Evolutionary conservation across 2,329 filamentous ascomycete genomes (phyloP), one percentile per base, ranked within the genome.

Genomic region (Clonostachys byssicola): DNA sequence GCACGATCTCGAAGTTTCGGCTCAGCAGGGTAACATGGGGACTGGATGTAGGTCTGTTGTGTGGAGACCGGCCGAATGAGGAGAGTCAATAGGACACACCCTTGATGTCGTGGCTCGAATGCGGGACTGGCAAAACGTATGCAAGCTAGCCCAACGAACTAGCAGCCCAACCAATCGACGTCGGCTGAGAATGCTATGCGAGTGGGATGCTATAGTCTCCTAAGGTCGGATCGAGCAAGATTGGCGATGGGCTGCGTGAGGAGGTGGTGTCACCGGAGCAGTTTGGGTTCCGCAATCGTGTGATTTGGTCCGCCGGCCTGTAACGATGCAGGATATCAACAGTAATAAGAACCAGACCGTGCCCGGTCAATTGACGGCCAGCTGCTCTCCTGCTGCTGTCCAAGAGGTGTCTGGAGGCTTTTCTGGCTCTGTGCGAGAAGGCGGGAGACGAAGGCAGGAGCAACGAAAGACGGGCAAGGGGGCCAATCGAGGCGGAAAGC

Each of bases 31-130:
- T 39, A 49, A 61, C 62, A 61, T 65, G 62, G 62, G 62, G 62
- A 63, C 58, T 50, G 40, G 56, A 59, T 38, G 36, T 33, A 42
- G 43, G 58, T 50, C 58, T 54, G 58, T 60, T 54, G 58, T 60
- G 56, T 60, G 60, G 58, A 56, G 54, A 60, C 52, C 55, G 42
- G 45, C 59, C 60, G 61, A 63, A 62, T 63, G 60, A 63, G 61
- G 54, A 57, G 52, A 42, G 23, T 16, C 36, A 38, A 39, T 41
- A 16, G 40, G 44, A 34, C 30, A 44, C 56, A 53, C 60, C 14
- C 36, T 58, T 57, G 61, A 55, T 65, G 64, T 67, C 64, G 64
- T 67, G 64, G 64, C 64, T 67, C 64, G 64, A 67, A 61, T 67
- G 61, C 61, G 60, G 60, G 57, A 60, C 61, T 57, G 53, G 54